Evolutionary conservation across 495 filamentous ascomycete species (phyloP), one percentile per base, ranked within the genome.

Genomic region (Talaromyces wortmannii): DNA sequence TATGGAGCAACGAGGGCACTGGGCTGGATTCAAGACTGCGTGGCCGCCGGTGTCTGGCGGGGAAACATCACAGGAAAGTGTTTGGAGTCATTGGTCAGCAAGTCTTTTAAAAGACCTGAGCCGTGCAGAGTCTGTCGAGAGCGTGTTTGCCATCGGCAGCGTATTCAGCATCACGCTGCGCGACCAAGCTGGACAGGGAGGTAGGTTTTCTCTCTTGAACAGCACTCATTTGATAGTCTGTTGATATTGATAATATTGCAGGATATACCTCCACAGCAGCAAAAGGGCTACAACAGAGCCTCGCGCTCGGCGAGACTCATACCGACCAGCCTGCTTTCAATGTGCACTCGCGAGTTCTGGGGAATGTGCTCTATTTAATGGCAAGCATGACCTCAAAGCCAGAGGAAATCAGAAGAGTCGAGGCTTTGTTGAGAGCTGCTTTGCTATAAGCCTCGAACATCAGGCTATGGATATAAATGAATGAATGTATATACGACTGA

Each of bases 351-450:
- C 69, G 88, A 15, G 85, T 88, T 5, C 69, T 92, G 31, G 88
- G 88, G 0, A 89, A 90, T 68, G 84, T 90, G 15, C 66, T 90
- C 4, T 92, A 92, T 67, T 58, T 91, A 30, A 91, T 92, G 87
- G 80, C 85, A 5, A 82, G 84, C 59, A 77, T 85, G 62, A 87
- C 76, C 2, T 80, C 81, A 1, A 77, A 65, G 17, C 60, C 68
- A 29, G 72, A 78, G 50, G 76, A 77, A 4, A 48, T 87, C 12
- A 58, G 54, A n/a, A 66, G 62, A 50, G 69, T 87, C 47, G 77
- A 84, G 59, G 63, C 29, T 0, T 30, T 76, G 4, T 58, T 76
- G 15, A 68, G 68, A 10, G 58, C 61, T n/a, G 61, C 65, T 6
- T 52, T 72, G 31, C 44, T 69, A 7, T 40, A 13, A 40, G 36